These are phyloP conservation scores for Nannochloropsis gaditana DNA, from an alignment of 108 stramenopile genomes.

Conservation along the genomic window DNA sequence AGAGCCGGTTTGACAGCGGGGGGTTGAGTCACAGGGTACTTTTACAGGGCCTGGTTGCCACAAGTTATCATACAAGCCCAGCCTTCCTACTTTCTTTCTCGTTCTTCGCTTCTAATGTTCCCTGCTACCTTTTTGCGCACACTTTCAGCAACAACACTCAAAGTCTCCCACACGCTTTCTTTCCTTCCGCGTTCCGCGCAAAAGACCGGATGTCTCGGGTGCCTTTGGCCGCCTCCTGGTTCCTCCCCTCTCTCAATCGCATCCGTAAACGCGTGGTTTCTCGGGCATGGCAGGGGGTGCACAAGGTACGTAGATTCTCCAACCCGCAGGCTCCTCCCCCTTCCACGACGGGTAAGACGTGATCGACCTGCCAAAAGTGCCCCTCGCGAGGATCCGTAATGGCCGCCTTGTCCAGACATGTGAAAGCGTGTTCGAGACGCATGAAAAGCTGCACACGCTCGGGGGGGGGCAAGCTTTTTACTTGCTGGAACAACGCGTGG, in stretches of 20 bases:
- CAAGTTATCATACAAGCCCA: no score
- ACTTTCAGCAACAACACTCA: background rate
- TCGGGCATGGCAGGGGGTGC: conserved; percentile 62
- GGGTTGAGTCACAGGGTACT: no score
- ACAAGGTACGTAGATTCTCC: conserved; percentile 69
- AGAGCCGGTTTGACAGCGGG: no score
- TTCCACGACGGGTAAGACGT: conserved; percentile 67
- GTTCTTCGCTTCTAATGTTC: background rate
- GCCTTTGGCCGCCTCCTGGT: background rate
- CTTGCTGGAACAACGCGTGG: conserved; percentile 58
- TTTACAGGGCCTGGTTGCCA: no score
- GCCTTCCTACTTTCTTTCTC: background rate
- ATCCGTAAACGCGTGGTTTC: conserved; percentile 52
- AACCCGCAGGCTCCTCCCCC: conserved; percentile 66
- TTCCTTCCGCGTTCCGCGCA: background rate
- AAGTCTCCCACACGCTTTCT: background rate
- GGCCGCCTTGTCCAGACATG: conserved; percentile 51
- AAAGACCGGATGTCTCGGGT: background rate
- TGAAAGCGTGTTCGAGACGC: conserved; percentile 63
- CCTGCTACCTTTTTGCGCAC: no score
- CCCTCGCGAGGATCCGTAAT: conserved; percentile 61
- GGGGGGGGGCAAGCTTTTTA: conserved; percentile 60
- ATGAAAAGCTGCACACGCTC: conserved; percentile 63
- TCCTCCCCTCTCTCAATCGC: background rate
- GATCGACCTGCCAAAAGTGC: conserved; percentile 78